Evolutionary conservation across 1,139 yeast species (phyloP).

Genomic region (Hemisphaericaspora xylanilytica): DNA sequence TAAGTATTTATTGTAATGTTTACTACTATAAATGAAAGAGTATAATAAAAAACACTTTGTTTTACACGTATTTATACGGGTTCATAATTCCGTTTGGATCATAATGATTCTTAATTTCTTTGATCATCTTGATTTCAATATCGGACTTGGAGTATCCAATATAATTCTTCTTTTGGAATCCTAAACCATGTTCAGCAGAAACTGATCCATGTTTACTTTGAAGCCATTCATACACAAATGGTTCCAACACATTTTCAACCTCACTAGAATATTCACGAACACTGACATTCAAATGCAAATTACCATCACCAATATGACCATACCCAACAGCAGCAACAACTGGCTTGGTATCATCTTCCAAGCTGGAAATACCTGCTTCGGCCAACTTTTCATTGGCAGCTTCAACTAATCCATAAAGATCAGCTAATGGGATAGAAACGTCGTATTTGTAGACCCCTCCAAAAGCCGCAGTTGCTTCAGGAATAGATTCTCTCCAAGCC

Average conservation of each 20-base stretch:
- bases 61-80: constrained; percentile 79
- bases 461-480: constrained; percentile 79
- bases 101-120: constrained; percentile 69
- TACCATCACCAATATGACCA: constrained; percentile 97
- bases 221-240: constrained; percentile 92
- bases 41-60: no score
- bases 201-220: constrained; percentile 73
- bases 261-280: constrained; percentile 78
- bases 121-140: constrained; percentile 68
- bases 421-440: constrained; percentile 81
- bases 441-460: constrained; percentile 98
- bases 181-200: constrained; percentile 96
- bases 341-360: constrained; percentile 64
- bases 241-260: constrained; percentile 80
- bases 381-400: constrained; percentile 61
- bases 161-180: constrained; percentile 91
- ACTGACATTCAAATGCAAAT: constrained; percentile 86
- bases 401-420: constrained; percentile 76
- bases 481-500: constrained; percentile 93
- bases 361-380: constrained; percentile 59
- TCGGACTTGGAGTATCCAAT: constrained; percentile 78
- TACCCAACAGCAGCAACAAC: constrained; percentile 89
- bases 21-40: no score
- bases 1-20: constrained; percentile 1
- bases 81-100: constrained; percentile 91